Conservation (phyloP, 306 rosid species). For the Delonix regia region DNA sequence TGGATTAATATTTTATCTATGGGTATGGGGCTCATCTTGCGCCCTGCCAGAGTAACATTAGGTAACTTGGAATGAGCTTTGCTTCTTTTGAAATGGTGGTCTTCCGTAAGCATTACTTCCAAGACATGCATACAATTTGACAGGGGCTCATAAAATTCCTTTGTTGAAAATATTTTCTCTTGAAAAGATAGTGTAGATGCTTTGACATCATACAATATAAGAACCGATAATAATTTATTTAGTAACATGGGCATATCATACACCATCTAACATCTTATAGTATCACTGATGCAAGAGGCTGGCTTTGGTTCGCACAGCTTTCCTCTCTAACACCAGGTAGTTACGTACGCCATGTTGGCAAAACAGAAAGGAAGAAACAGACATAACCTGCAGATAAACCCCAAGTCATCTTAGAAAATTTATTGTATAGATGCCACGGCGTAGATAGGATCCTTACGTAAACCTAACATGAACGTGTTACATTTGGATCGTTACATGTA, state of each 20-base stretch:
- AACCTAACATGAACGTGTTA: no score
- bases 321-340: neutral
- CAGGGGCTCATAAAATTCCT: neutral
- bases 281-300: neutral
- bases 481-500: neutral
- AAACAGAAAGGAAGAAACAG: neutral
- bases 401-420: neutral
- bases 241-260: neutral
- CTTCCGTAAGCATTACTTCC: neutral
- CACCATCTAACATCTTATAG: neutral
- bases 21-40: no score
- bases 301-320: neutral
- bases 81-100: no score
- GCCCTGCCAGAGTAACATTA: no score
- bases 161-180: neutral
- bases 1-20: neutral
- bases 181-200: neutral
- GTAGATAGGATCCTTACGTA: neutral
- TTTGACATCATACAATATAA: neutral
- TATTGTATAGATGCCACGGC: neutral
- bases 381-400: neutral
- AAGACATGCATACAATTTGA: neutral
- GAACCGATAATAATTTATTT: neutral
- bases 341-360: neutral
- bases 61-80: no score